These are phyloP conservation scores for Uronychia binucleata DNA, from an alignment of 73 alveolate species.

Conservation along the genomic window DNA sequence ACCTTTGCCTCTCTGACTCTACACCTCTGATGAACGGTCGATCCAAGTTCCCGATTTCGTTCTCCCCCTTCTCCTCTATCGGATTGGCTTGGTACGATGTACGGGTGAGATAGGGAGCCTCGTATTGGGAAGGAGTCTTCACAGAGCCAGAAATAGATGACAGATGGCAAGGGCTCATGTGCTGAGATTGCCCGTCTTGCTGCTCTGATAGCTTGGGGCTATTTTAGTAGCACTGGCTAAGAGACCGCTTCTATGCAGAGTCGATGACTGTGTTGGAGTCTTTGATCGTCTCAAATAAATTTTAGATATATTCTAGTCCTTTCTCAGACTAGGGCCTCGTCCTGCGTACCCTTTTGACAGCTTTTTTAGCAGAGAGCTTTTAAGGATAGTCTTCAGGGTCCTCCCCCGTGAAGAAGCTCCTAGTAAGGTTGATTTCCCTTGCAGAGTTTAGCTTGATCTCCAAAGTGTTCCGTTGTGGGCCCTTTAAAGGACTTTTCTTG, in stretches of 20 bases:
- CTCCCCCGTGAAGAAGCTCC: too few species aligned
- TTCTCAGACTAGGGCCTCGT: neutral
- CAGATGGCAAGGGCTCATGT: conserved; percentile 2
- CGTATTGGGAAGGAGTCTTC: neutral
- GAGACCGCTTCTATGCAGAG: neutral
- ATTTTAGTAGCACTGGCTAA: neutral
- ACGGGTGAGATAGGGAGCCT: neutral
- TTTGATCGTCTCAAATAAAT: neutral
- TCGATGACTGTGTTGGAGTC: neutral
- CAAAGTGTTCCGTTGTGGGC: neutral
- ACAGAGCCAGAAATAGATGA: neutral
- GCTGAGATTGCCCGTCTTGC: neutral
- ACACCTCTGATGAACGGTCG: too few species aligned
- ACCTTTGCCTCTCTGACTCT: too few species aligned
- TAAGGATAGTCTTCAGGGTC: neutral
- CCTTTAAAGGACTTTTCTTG: too few species aligned
- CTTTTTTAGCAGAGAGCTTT: neutral
- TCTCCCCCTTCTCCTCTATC: too few species aligned
- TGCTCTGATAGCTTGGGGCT: neutral
- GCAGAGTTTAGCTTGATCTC: neutral
- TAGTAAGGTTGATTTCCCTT: neutral
- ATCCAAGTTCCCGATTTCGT: too few species aligned
- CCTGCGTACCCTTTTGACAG: neutral
- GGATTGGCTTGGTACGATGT: too few species aligned
- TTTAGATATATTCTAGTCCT: neutral